Evolutionary conservation across 2,329 filamentous ascomycete genomes (phyloP).

Genomic region (Epichloe hybrida): DNA sequence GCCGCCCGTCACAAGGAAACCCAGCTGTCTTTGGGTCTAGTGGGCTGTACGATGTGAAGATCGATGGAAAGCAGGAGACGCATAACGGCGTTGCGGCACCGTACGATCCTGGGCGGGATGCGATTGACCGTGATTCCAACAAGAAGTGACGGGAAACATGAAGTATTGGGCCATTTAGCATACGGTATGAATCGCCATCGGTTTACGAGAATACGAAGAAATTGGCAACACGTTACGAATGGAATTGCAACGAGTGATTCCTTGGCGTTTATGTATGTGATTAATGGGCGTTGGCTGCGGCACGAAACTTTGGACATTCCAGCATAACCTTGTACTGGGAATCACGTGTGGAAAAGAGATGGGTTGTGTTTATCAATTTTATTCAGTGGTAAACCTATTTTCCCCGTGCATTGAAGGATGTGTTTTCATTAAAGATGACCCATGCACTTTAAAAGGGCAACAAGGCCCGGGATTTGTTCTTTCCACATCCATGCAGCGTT

Average conservation of each 20-base stretch:
- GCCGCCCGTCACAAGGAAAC: slow-evolving; percentile 43
- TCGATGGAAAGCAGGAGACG: slow-evolving; percentile 29
- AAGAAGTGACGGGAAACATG: slow-evolving; percentile 11
- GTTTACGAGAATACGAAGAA: not conserved
- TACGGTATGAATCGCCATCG: not conserved
- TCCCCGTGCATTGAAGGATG: no score
- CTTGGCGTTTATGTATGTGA: not conserved
- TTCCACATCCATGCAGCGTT: no score
- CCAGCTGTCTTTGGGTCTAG: slow-evolving; percentile 31
- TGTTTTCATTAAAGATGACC: no score
- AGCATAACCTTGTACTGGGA: not conserved
- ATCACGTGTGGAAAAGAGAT: not conserved
- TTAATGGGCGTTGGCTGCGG: not conserved
- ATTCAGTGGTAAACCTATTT: no score
- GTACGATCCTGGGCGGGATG: slow-evolving; percentile 40
- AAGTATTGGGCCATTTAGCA: not conserved
- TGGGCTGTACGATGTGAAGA: slow-evolving; percentile 38
- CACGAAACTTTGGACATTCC: not conserved
- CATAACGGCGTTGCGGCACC: slow-evolving; percentile 42
- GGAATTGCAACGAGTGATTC: not conserved
- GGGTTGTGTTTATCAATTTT: not conserved
- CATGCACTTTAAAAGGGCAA: not conserved
- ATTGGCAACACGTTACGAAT: not conserved
- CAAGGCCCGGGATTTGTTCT: not conserved
- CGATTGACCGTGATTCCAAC: slow-evolving; percentile 26